Evolutionary conservation across 352 stramenopile species (phyloP).

Genomic region (Phytophthora idaei): DNA sequence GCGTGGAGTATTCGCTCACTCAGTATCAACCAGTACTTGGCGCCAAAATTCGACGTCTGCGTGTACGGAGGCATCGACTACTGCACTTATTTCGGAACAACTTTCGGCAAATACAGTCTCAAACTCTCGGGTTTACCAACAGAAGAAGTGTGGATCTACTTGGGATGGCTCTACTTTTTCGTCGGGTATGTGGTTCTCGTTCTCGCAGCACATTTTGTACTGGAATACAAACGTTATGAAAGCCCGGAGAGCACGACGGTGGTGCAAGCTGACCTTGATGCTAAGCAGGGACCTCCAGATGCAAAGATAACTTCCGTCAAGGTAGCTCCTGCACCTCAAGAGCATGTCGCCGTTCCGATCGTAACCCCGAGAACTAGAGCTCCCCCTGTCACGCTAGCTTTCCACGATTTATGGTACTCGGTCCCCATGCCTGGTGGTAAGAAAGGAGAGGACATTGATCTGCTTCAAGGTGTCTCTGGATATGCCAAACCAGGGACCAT

Average conservation of each 20-base stretch:
- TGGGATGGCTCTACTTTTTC: slow-evolving; percentile 59
- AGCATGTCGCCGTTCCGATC: slow-evolving; percentile 14
- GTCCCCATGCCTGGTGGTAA: slow-evolving; percentile 49
- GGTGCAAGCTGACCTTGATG: slow-evolving; percentile 40
- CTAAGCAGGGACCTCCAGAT: slow-evolving; percentile 26
- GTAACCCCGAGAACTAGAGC: slow-evolving; percentile 24
- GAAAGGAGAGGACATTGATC: slow-evolving; percentile 60
- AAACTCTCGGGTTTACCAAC: slow-evolving; percentile 55
- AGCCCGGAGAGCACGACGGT: slow-evolving; percentile 53
- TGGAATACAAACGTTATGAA: slow-evolving; percentile 65
- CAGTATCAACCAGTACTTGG: slow-evolving; percentile 69
- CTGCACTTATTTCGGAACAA: slow-evolving; percentile 41
- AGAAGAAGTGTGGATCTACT: slow-evolving; percentile 61
- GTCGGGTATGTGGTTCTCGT: slow-evolving; percentile 55
- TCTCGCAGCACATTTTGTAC: slow-evolving; percentile 37
- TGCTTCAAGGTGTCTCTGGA: slow-evolving; percentile 86
- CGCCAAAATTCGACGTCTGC: slow-evolving; percentile 48
- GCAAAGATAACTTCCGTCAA: slow-evolving; percentile 10
- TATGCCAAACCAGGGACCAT: slow-evolving; percentile 63
- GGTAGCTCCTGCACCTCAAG: slow-evolving; percentile 25
- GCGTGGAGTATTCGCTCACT: slow-evolving; percentile 68
- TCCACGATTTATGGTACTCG: slow-evolving; percentile 64
- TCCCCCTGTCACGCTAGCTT: slow-evolving; percentile 50
- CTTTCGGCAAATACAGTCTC: slow-evolving; percentile 55
- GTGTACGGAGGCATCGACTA: slow-evolving; percentile 60